phyloP scores from a whole-genome alignment of 768 basidiomycete species.

The Amanita jacksonii region DNA sequence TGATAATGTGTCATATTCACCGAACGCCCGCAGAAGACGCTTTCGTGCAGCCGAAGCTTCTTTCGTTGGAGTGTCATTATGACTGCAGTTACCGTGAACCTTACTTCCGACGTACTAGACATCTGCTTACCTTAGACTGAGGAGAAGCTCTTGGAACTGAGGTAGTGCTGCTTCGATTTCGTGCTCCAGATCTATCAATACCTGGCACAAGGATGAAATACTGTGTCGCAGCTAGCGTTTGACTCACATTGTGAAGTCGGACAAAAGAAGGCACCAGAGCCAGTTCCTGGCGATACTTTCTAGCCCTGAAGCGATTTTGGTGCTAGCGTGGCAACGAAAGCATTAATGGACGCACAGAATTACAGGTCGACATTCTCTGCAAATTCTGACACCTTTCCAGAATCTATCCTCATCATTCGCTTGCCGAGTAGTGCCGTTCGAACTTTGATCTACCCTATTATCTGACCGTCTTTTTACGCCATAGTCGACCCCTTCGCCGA shows the following conservation, averaged over 20 bases:
- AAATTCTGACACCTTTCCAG: constrained; percentile 81
- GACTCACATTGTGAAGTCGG: constrained; percentile 58
- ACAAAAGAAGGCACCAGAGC: constrained; percentile 49
- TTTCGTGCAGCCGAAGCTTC: constrained; percentile 69
- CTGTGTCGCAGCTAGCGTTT: background rate
- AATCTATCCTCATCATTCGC: constrained; percentile 70
- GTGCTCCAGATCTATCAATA: constrained; percentile 65
- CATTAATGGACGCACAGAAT: constrained; percentile 49
- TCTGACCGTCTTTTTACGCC: constrained; percentile 52
- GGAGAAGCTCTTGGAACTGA: constrained; percentile 78
- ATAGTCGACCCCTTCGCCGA: constrained; percentile 75
- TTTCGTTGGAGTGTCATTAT: constrained; percentile 45
- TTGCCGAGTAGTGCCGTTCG: constrained; percentile 22
- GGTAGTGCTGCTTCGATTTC: constrained; percentile 88
- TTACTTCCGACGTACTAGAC: background rate
- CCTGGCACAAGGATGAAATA: constrained; percentile 25
- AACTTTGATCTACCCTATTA: background rate
- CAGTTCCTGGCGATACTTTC: constrained; percentile 68
- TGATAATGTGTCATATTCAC: constrained; percentile 81
- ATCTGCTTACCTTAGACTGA: constrained; percentile 50
- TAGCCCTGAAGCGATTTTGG: constrained; percentile 39
- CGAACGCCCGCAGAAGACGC: constrained; percentile 74
- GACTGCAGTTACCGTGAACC: constrained; percentile 15
- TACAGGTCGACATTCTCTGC: constrained; percentile 70
- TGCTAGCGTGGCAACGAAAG: background rate